Base-by-base conservation (phyloP, 1,139 yeast genomes). In the Yamadazyma kanchanaburiensis region DNA sequence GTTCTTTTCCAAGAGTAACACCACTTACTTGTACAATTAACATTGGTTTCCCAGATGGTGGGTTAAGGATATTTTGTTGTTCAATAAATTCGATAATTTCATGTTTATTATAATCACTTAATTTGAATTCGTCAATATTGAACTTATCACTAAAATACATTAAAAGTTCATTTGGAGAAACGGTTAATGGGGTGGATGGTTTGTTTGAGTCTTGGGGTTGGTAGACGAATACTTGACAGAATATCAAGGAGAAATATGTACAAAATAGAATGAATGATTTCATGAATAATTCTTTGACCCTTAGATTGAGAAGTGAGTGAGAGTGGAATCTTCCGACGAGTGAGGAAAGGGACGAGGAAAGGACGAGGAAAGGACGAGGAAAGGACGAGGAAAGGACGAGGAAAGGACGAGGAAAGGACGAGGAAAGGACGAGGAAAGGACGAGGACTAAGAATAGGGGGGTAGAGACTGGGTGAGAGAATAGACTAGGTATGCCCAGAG, bases 21-120 rank as follows among this genome's bases (percentile, higher is more conserved):
- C 77, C 78, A 37, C 57, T 55, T 24, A 72, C 46, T 21, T 62
- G 41, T 21, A 70, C 50, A 30, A 71, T 40, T 45, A 72, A 33
- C 31, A 54, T 55, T n/a, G 67, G 59, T 26, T 49, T 52, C 10
- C 33, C 33, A 4, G 30, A 26, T 9, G 25, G 28, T 6, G 25
- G 35, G 22, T 22, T 24, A 12, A 18, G 19, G 14, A 34, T 34
- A 32, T 49, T 45, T 24, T 55, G 56, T 4, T 35, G 31, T 21
- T 51, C 51, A 27, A 63, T 39, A 31, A 58, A 55, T 12, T 56
- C 48, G 26, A 49, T 57, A 45, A 50, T 51, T 22, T 38, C 47
- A 6, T 51, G 48, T 14, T 49, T 39, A 25, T 56, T 46, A 24
- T 53, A 51, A 16, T 63, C 64, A 22, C 32, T 25, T 23, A 34